phyloP scores from a whole-genome alignment of 1,284 basidiomycete genomes.

The Meira miltonrushii region DNA sequence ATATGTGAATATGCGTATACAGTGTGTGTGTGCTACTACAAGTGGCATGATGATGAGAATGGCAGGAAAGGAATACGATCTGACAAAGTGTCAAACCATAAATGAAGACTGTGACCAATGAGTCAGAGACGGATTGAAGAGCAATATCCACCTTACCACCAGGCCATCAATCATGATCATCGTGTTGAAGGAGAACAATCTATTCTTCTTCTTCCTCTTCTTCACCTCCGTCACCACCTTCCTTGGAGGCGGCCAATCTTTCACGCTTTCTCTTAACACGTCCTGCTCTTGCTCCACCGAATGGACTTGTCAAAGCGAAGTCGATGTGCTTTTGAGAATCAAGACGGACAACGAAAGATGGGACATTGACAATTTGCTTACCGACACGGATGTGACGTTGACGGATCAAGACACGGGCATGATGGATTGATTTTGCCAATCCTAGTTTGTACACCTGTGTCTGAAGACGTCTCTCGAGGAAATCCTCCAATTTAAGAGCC shows the following conservation, averaged over 20 bases:
- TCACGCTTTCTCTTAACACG: conserved; percentile 99
- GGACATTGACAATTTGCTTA: conserved; percentile 99
- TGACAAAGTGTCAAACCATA: too few relatives aligned
- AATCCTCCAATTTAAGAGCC: conserved; percentile 97
- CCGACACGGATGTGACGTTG: conserved; percentile 97
- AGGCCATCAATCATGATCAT: too few relatives aligned
- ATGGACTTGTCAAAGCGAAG: conserved; percentile 94
- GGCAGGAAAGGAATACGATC: too few relatives aligned
- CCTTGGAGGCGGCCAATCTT: conserved; percentile 83
- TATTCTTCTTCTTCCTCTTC: conserved; percentile 57
- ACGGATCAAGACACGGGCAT: conserved; percentile 94
- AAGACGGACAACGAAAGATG: conserved; percentile 87
- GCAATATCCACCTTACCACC: too few relatives aligned
- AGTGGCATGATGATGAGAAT: too few relatives aligned
- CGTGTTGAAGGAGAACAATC: not conserved
- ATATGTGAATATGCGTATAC: too few relatives aligned
- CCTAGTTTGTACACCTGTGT: conserved; percentile 99
- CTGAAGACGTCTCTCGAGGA: conserved; percentile 97
- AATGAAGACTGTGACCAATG: too few relatives aligned
- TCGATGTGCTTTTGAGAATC: conserved; percentile 76
- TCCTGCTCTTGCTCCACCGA: conserved; percentile 91
- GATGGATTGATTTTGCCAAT: conserved; percentile 96
- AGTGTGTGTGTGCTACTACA: too few relatives aligned
- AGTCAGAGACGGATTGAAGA: too few relatives aligned
- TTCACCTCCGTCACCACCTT: conserved; percentile 76